A percentile compares a stretch with the other conserved stretches of the same genome.
These are phyloP conservation scores for Eimeria praecox DNA, from an alignment of 169 alveolate genomes.

Conservation along the genomic window DNA sequence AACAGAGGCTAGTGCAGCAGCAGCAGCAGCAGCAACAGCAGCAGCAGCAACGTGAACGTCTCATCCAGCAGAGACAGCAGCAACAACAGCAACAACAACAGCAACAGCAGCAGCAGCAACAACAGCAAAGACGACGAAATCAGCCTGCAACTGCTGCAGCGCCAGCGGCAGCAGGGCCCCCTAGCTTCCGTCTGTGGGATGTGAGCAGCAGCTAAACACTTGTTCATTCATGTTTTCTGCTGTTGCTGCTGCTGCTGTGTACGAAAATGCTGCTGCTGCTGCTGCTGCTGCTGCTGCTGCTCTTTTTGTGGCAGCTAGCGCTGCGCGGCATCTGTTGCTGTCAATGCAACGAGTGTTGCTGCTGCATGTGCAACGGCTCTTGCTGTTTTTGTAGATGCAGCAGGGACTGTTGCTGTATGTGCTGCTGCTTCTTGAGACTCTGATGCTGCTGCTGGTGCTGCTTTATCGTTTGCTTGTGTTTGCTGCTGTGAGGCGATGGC, in stretches of 20 bases:
- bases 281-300: constrained; percentile 6
- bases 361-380: not conserved
- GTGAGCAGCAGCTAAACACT: not conserved
- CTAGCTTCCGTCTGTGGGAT: constrained; percentile 53
- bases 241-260: not conserved
- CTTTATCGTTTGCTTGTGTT: not conserved
- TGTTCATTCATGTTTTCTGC: not conserved
- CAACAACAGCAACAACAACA: constrained; percentile 50
- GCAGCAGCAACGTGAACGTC: not conserved
- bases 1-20: constrained; percentile 63
- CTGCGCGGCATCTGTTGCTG: not conserved
- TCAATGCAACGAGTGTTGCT: not conserved
- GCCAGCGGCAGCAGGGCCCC: constrained; percentile 30
- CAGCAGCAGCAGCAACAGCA: constrained; percentile 34
- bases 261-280: not conserved
- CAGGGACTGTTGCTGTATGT: not conserved
- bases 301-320: not conserved
- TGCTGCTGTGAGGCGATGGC: not conserved
- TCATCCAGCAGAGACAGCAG: constrained; percentile 29
- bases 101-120: constrained; percentile 55
- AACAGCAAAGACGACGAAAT: constrained; percentile 31
- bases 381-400: not conserved
- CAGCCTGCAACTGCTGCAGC: constrained; percentile 17
- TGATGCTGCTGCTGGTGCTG: not conserved
- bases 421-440: not conserved